These are phyloP conservation scores for Phytophthora fragariae DNA, from an alignment of 352 stramenopile genomes.

Conservation along the genomic window DNA sequence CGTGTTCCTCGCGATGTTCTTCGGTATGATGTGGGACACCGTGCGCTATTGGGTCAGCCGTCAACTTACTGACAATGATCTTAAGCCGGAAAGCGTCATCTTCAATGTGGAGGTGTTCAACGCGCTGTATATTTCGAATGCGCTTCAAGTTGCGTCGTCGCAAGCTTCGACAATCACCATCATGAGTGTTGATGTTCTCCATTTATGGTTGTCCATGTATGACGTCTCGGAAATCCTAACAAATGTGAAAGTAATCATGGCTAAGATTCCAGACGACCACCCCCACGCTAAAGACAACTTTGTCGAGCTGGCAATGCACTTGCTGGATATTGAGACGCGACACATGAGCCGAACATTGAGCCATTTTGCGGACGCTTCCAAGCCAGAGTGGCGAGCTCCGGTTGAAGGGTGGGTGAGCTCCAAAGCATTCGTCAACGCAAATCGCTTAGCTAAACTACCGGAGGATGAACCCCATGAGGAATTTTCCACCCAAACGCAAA, in stretches of 20 bases:
- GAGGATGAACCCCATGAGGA: background rate
- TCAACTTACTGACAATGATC: conserved; percentile 28
- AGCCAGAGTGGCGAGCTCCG: background rate
- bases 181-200: conserved; percentile 14
- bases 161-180: conserved; percentile 19
- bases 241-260: conserved; percentile 8
- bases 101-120: conserved; percentile 56
- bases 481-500: background rate
- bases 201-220: conserved; percentile 5
- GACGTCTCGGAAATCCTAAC: conserved; percentile 1
- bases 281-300: conserved; percentile 20
- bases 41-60: conserved; percentile 39
- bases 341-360: background rate
- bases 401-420: conserved; percentile 4
- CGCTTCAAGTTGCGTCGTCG: conserved; percentile 23
- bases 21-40: too few relatives aligned
- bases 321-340: conserved; percentile 13
- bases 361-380: background rate
- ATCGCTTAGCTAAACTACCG: background rate
- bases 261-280: conserved; percentile 16
- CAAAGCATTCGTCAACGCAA: background rate
- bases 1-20: too few relatives aligned
- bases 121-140: conserved; percentile 37
- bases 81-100: conserved; percentile 48
- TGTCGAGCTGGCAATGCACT: conserved; percentile 23